Base-by-base conservation (phyloP, 2,329 filamentous ascomycete species). In the Ilyonectria sp. region DNA sequence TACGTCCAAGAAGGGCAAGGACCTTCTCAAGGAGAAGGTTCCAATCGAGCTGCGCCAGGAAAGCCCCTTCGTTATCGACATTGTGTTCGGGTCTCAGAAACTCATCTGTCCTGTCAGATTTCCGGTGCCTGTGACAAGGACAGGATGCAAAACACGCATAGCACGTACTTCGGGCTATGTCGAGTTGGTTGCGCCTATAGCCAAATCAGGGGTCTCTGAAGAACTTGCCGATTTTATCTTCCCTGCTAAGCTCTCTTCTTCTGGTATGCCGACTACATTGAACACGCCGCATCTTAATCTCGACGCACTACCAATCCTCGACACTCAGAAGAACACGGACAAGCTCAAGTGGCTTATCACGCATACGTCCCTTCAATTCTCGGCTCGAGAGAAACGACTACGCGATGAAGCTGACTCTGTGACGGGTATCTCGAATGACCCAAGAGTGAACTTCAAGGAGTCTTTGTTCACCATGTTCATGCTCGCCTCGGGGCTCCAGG, bases 391-490 rank as follows among this genome's bases (percentile, higher is more conserved):
- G 69, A 82, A 79, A 60, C 61, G 57, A 3, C 60, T 83, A 1
- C 81, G 84, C 4, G 75, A 80, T 1, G 63, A 71, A 2, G 61
- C 71, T 4, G 64, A 75, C 13, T 61, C 63, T 17, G 65, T 66
- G 1, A 70, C 64, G 21, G 69, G 70, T n/a, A 70, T 80, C 17
- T 66, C 77, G 6, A 46, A 75, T 1, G 77, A 82, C 3, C 63
- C 76, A 4, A 80, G 84, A 0, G 72, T 84, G 57, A 83, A 85
- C 71, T 83, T 87, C 74, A 87, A 87, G 67, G 83, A 86, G 65
- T 83, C 84, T 0, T 60, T 87, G 11, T 83, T 84, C 64, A 82
- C 81, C 37, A 82, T 87, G 73, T 84, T 85, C 69, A 84, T 83
- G 81, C 65, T 84, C 26, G 73, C 80, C 4, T 80, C 84, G 0